These are phyloP conservation scores for Dactylellina cionopaga DNA, from an alignment of 2,329 filamentous ascomycete species.

Conservation along the genomic window DNA sequence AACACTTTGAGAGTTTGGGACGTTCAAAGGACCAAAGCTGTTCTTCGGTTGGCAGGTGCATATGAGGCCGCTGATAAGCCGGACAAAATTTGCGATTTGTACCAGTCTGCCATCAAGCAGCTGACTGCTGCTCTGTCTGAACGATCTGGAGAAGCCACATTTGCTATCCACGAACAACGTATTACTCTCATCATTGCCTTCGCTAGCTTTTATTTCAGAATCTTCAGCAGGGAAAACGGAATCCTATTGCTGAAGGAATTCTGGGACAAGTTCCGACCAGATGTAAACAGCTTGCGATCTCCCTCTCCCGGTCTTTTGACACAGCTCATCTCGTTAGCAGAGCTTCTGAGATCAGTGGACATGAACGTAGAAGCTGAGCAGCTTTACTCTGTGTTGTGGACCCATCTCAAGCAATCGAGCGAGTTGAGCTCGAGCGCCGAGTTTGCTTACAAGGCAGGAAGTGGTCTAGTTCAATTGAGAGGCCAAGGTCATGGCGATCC, in stretches of 20 bases:
- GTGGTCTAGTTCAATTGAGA: slow-evolving; percentile 18
- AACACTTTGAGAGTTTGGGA: slow-evolving; percentile 22
- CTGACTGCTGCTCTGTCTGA: slow-evolving; percentile 15
- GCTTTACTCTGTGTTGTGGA: slow-evolving; percentile 23
- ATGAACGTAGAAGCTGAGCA: slow-evolving; percentile 32
- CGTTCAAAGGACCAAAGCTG: slow-evolving; percentile 21
- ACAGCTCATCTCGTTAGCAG: slow-evolving; percentile 8
- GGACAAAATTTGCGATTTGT: background rate
- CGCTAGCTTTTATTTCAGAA: slow-evolving; percentile 29
- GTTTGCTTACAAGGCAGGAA: slow-evolving; percentile 25
- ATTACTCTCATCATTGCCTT: slow-evolving; percentile 23
- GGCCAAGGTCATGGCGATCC: slow-evolving; percentile 16
- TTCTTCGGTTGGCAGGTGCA: slow-evolving; percentile 1
- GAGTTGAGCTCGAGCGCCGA: slow-evolving; percentile 14
- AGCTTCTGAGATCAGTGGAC: slow-evolving; percentile 17
- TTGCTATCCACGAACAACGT: slow-evolving; percentile 30
- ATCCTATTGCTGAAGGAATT: slow-evolving; percentile 28
- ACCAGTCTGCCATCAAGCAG: slow-evolving; percentile 20
- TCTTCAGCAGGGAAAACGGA: slow-evolving; percentile 16
- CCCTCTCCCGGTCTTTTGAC: slow-evolving; percentile 24
- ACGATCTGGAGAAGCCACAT: background rate
- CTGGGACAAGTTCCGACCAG: slow-evolving; percentile 25
- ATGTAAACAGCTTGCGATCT: slow-evolving; percentile 17
- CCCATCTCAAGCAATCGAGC: slow-evolving; percentile 24
- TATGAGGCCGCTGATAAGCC: slow-evolving; percentile 11